phyloP scores from a whole-genome alignment of 2,329 filamentous ascomycete genomes.

The Nectriaceae sp. region DNA sequence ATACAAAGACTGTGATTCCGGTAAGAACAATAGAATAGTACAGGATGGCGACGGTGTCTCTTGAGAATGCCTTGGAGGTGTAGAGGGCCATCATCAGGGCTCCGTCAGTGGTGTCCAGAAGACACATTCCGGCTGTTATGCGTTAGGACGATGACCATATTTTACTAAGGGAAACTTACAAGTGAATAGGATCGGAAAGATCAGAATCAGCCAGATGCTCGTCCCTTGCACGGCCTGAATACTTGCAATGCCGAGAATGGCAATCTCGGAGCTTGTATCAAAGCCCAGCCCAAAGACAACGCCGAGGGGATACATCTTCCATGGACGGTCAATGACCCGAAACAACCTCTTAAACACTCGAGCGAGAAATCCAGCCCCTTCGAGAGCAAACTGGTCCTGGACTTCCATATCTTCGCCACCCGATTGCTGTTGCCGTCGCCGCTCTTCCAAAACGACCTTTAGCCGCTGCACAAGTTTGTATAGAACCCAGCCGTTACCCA shows the following conservation, averaged over 20 bases:
- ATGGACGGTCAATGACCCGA: conserved; percentile 70
- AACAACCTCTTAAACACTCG: conserved; percentile 75
- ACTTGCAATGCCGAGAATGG: conserved; percentile 84
- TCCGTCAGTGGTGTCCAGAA: conserved; percentile 89
- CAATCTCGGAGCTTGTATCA: conserved; percentile 93
- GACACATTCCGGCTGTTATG: conserved; percentile 79
- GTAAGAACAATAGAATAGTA: conserved; percentile 94
- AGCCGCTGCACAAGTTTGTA: conserved; percentile 74
- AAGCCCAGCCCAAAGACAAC: conserved; percentile 91
- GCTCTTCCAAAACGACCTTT: conserved; percentile 54
- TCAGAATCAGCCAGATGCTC: conserved; percentile 88
- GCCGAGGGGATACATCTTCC: conserved; percentile 96
- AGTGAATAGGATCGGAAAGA: conserved; percentile 90
- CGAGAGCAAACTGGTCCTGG: conserved; percentile 62
- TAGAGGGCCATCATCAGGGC: conserved; percentile 96
- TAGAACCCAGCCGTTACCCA: conserved; percentile 85
- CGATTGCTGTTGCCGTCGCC: conserved; percentile 27
- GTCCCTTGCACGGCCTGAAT: conserved; percentile 86
- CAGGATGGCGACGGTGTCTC: conserved; percentile 83
- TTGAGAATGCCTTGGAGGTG: conserved; percentile 74
- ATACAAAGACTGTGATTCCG: conserved; percentile 78
- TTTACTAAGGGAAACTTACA: conserved; percentile 46
- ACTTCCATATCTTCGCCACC: conserved; percentile 28
- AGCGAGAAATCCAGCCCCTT: conserved; percentile 77
- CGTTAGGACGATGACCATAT: too few relatives aligned